Base-by-base conservation (phyloP, 2,329 filamentous ascomycete genomes). In the Ascocoryne sarcoides region DNA sequence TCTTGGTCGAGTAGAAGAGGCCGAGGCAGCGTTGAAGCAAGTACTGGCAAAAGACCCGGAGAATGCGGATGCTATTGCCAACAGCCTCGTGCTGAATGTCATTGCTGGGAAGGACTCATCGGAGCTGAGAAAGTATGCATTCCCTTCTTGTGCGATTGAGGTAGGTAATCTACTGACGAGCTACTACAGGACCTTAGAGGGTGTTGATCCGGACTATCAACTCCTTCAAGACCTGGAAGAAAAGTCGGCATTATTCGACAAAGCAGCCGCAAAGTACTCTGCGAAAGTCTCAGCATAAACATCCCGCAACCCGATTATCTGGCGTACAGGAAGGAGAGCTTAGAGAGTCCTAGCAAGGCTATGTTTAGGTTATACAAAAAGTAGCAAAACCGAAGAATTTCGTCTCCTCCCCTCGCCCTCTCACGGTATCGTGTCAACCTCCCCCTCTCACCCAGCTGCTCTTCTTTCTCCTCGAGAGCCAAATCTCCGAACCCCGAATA, bases 201-300 rank as follows among this genome's bases (percentile, higher is more conserved):
- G 70, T 38, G 65, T 67, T 12, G 73, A 82, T 39, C 73, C 81
- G 18, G 65, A 80, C 39, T 88, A 95, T 62, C 66, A 76, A 23
- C 69, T 92, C 46, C 62, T 95, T 42, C 60, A 64, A 30, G 89
- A 95, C 53, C 65, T 94, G 53, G 72, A 79, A 56, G 85, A 87
- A 65, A 96, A 95, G 79, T 86, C 79, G 61, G 75, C 71, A n/a
- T 65, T 88, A 43, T 96, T 96, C 59, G 86, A 94, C 62, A 79
- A 79, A 55, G 89, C 89, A 10, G 85, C 84, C 15, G 71, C 76
- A 18, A 96, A 94, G 66, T 96, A 92, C 64, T 81, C 77, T 50
- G 75, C 89, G 23, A 95, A 90, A 69, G 86, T 87, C 32, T 43
- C 49, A 18, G 48, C 51, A 51, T 26, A 26, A 15, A n/a, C 7